Percentiles rank a stretch among this genome's conserved stretches.
These are phyloP conservation scores for Trypanosoma conorhini DNA, from an alignment of 208 protist species.

Conservation along the genomic window DNA sequence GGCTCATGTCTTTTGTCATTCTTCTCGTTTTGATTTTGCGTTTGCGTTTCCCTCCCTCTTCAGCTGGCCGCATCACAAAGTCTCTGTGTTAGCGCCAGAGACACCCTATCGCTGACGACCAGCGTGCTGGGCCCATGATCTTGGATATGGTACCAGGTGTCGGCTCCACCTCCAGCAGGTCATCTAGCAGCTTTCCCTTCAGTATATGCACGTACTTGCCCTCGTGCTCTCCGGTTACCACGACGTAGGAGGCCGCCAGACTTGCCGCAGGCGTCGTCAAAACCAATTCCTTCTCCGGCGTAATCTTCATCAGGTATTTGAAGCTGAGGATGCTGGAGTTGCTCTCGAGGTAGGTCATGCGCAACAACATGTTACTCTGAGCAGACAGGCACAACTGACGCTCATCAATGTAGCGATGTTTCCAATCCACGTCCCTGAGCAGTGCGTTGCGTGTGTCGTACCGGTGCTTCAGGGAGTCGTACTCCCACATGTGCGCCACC, in stretches of 20 bases:
- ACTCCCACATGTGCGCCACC: conserved; percentile 78
- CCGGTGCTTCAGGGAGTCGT: conserved; percentile 72
- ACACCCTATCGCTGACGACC: conserved; percentile 59
- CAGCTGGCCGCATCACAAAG: background rate
- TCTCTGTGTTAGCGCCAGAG: conserved; percentile 53
- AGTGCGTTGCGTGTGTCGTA: conserved; percentile 52
- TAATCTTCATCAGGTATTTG: conserved; percentile 78
- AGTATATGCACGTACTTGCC: conserved; percentile 76
- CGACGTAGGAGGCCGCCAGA: conserved; percentile 67
- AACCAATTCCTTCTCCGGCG: conserved; percentile 50
- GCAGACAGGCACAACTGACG: conserved; percentile 33
- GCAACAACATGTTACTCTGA: conserved; percentile 65
- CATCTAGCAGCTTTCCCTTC: conserved; percentile 70
- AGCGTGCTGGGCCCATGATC: conserved; percentile 67
- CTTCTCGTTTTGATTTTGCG: background rate
- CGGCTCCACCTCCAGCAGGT: conserved; percentile 48
- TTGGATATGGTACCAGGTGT: conserved; percentile 45
- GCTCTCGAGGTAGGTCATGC: conserved; percentile 56
- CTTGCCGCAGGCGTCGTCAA: conserved; percentile 53
- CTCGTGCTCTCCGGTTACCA: conserved; percentile 56
- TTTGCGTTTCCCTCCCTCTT: background rate
- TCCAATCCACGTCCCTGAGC: conserved; percentile 65
- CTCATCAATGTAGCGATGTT: conserved; percentile 39
- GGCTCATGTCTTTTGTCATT: no score
- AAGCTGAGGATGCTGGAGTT: conserved; percentile 70